These are phyloP conservation scores for Fusarium continuum DNA, from an alignment of 2,329 filamentous ascomycete genomes.

Conservation along the genomic window DNA sequence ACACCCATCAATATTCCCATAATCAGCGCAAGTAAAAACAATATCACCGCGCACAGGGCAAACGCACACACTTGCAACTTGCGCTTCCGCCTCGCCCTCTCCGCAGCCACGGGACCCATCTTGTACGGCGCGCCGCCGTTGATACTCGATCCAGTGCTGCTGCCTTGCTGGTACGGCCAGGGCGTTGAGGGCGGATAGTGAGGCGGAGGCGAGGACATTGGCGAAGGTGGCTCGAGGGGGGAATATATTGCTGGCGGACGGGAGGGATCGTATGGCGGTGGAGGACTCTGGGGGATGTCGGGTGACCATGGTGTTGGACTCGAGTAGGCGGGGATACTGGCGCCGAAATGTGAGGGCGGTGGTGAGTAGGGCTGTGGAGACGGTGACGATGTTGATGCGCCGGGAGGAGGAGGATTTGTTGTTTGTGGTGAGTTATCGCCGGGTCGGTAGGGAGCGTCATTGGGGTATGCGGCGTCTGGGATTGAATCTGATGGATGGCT, in stretches of 20 bases:
- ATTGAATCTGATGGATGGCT: constrained; percentile 45
- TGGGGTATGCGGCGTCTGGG: constrained; percentile 45
- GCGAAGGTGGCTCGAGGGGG: constrained; percentile 25
- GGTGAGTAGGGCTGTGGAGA: constrained; percentile 22
- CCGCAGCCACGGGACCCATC: constrained; percentile 37
- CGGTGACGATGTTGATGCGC: constrained; percentile 10
- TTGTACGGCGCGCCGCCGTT: constrained; percentile 31
- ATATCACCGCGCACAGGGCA: constrained; percentile 25
- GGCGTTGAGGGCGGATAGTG: constrained; percentile 32
- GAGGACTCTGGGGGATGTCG: constrained; percentile 37
- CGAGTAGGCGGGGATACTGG: constrained; percentile 19
- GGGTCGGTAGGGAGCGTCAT: constrained; percentile 44
- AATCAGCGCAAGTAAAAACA: constrained; percentile 42
- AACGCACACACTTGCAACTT: constrained; percentile 39
- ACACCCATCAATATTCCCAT: constrained; percentile 43
- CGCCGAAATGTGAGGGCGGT: constrained; percentile 11
- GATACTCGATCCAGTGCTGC: constrained; percentile 25
- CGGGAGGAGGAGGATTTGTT: constrained; percentile 1
- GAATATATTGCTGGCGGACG: constrained; percentile 41
- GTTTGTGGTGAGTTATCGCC: constrained; percentile 19
- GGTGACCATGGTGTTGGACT: constrained; percentile 29
- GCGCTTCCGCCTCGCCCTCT: constrained; percentile 33
- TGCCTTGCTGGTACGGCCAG: constrained; percentile 33
- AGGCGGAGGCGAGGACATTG: constrained; percentile 17
- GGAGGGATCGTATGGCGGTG: constrained; percentile 44